Conservation (phyloP, 495 filamentous ascomycete species). For the Podospora conica region DNA sequence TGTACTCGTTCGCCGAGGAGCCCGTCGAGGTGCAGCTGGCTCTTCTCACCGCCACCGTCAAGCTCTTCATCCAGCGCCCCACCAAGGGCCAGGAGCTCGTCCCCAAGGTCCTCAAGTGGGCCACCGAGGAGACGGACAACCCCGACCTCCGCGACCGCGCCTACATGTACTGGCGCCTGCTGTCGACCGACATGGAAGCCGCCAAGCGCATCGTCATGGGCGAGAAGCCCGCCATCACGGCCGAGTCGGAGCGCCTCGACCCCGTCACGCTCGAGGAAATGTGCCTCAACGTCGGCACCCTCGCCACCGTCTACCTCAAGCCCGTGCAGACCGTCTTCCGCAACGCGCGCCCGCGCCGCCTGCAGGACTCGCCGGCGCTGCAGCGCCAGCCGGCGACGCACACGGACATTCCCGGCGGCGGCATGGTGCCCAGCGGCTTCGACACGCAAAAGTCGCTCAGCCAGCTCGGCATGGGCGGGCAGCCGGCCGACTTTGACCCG, state of each 20-base stretch:
- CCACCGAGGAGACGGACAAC: conserved; percentile 97
- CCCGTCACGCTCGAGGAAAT: conserved; percentile 90
- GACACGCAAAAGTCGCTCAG: conserved; percentile 49
- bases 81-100: conserved; percentile 93
- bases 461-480: conserved; percentile 46
- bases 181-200: conserved; percentile 85
- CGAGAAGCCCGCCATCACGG: conserved; percentile 92
- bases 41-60: conserved; percentile 91
- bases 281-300: conserved; percentile 91
- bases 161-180: conserved; percentile 98
- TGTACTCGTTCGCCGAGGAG: conserved; percentile 90
- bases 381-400: conserved; percentile 45
- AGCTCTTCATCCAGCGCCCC: conserved; percentile 94
- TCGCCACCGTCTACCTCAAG: conserved; percentile 96
- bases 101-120: conserved; percentile 95
- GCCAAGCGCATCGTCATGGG: conserved; percentile 93
- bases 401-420: neutral
- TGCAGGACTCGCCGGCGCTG: conserved; percentile 76
- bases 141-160: conserved; percentile 92
- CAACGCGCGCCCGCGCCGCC: conserved; percentile 68
- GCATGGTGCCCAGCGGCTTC: conserved; percentile 25
- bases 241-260: conserved; percentile 92
- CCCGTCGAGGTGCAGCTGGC: conserved; percentile 92
- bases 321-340: conserved; percentile 98
- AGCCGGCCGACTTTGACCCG: conserved; percentile 36